Evolutionary conservation across 331 rosid genomes (phyloP).

Genomic region (Erythrophleum ivorense): DNA sequence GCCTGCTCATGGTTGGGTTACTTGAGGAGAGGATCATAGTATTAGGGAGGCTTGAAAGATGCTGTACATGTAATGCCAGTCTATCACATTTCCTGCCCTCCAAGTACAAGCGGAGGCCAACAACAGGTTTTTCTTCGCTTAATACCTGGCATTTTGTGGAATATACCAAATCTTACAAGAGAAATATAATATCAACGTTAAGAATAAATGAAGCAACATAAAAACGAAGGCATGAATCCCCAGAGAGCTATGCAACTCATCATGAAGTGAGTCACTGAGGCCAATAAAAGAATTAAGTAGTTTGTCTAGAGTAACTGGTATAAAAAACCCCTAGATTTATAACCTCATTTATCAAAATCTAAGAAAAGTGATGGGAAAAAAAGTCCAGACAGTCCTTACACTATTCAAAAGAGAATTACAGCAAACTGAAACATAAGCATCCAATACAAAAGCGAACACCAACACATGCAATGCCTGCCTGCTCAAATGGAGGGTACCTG

Average conservation of each 20-base stretch:
- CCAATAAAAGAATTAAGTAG: neutral
- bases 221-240: neutral
- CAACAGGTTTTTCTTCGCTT: constrained; percentile 80
- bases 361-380: neutral
- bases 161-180: constrained; percentile 30
- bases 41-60: constrained; percentile 90
- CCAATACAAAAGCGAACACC: constrained; percentile 1
- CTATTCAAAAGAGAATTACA: constrained; percentile 3
- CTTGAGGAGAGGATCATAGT: constrained; percentile 62
- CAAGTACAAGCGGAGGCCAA: constrained; percentile 87
- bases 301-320: neutral
- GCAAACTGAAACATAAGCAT: constrained; percentile 17
- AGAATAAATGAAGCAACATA: constrained; percentile 22
- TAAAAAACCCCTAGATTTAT: neutral
- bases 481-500: constrained; percentile 58
- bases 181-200: constrained; percentile 14
- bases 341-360: neutral
- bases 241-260: constrained; percentile 17
- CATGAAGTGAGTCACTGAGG: neutral
- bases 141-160: constrained; percentile 66
- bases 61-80: constrained; percentile 81
- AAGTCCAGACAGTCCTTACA: neutral
- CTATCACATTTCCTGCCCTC: constrained; percentile 86
- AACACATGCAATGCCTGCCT: constrained; percentile 19
- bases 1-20: constrained; percentile 41